Conservation (phyloP, 441 rosid genomes). For the Populus hybrid region DNA sequence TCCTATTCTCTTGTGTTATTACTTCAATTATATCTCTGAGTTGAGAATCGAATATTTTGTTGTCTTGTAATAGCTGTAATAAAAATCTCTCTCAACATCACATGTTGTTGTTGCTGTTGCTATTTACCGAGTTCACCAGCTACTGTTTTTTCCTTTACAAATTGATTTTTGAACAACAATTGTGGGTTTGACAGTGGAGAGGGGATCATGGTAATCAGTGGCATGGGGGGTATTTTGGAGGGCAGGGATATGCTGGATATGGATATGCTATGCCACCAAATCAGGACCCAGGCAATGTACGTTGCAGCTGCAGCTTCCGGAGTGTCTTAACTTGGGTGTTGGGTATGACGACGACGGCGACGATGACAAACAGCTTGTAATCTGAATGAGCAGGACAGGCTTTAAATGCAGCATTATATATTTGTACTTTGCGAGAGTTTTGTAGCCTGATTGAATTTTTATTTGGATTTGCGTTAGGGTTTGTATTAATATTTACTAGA, state of each 20-base stretch:
- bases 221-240: constrained; percentile 68
- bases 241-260: constrained; percentile 57
- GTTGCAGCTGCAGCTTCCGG: constrained; percentile 29
- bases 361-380: constrained; percentile 5
- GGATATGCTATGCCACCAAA: constrained; percentile 45
- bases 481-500: constrained; percentile 25
- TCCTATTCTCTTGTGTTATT: background rate
- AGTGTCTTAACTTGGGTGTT: constrained; percentile 32
- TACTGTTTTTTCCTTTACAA: constrained; percentile 3
- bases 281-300: constrained; percentile 39
- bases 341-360: too few species aligned
- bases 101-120: background rate
- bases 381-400: constrained; percentile 17
- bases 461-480: constrained; percentile 25
- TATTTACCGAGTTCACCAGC: background rate
- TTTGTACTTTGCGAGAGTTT: constrained; percentile 32
- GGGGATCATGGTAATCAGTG: constrained; percentile 51
- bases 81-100: background rate
- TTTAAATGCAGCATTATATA: constrained; percentile 7
- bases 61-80: background rate
- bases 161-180: background rate
- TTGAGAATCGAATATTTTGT: background rate
- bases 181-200: constrained; percentile 44
- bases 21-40: background rate
- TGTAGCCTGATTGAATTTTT: constrained; percentile 33